phyloP scores from a whole-genome alignment of 306 rosid species.

The Geum urbanum region DNA sequence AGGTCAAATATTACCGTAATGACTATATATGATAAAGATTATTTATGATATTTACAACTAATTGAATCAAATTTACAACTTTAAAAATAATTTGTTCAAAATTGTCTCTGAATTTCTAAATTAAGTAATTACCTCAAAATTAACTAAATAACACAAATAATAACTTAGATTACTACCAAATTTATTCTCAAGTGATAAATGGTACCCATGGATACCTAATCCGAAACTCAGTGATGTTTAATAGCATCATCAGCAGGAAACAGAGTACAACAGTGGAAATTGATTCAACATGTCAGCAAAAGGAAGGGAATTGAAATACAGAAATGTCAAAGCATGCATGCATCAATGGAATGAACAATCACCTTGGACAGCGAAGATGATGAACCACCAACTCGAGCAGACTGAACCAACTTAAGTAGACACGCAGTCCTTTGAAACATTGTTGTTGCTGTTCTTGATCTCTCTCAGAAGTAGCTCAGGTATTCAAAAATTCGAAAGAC shows the following conservation, averaged over 20 bases:
- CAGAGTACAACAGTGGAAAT: background rate
- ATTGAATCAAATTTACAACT: too few species aligned
- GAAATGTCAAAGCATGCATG: background rate
- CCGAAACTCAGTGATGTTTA: background rate
- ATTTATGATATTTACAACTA: too few species aligned
- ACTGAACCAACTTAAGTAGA: slow-evolving; percentile 14
- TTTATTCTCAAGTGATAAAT: too few species aligned
- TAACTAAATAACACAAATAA: too few species aligned
- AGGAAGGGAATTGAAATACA: background rate
- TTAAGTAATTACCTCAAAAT: too few species aligned
- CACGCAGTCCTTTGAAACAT: slow-evolving; percentile 37
- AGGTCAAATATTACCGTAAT: too few species aligned
- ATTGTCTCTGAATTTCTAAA: too few species aligned
- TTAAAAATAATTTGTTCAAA: too few species aligned
- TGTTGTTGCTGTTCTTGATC: background rate
- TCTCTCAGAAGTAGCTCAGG: slow-evolving; percentile 3
- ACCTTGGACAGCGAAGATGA: slow-evolving; percentile 39
- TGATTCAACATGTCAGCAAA: background rate
- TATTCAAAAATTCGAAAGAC: background rate
- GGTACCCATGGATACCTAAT: too few species aligned
- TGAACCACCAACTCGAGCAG: slow-evolving; percentile 4
- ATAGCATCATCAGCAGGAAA: background rate
- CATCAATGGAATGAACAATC: background rate
- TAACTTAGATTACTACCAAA: too few species aligned
- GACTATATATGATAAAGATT: too few species aligned